Base-by-base conservation (phyloP, 164 flowering plant species). In the Sedum album region DNA sequence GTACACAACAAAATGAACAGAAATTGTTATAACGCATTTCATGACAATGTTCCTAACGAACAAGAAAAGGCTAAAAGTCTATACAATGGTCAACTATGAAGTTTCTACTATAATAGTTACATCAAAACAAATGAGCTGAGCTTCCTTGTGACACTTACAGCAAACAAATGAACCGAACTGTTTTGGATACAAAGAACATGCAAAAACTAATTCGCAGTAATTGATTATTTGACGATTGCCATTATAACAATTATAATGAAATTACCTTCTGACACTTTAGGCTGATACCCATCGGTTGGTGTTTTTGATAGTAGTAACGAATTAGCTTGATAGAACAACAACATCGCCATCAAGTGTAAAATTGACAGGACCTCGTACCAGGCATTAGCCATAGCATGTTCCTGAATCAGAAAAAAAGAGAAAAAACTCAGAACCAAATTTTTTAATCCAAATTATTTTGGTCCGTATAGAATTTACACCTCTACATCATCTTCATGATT, bases 301-400 rank as follows among this genome's bases (percentile, higher is more conserved):
- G 84, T 82, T 84, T 83, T 88, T 17, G 98, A 95, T 71, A 89
- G 87, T 77, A 94, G 97, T 74, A 91, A 71, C 36, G 85, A 69
- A 77, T 91, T 91, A 72, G 95, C 97, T 76, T 91, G 91, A 66
- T 91, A 91, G 64, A 94, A 73, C 9, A 84, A 83, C 63, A 91
- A 80, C 82, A 81, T 83, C 68, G 97, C 95, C 96, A 94, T 88
- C 79, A 91, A 82, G 76, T 94, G 99, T 74, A 91, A 76, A 71
- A 91, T 88, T 31, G 97, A 91, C 82, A 94, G 70, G 55, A 91
- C 88, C 82, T 94, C 97, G 60, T 91, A 91, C 97, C 99, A 94
- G 67, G 91, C 87, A 83, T 86, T 91, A 55, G 82, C 86, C 66
- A 94, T 80, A 65, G 82, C 80, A 68, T 93, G 86, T 80, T 94